A percentile compares a stretch with the other conserved stretches of the same genome.
Conservation (phyloP, 345 rosid species). For the Citrus hindsii region DNA sequence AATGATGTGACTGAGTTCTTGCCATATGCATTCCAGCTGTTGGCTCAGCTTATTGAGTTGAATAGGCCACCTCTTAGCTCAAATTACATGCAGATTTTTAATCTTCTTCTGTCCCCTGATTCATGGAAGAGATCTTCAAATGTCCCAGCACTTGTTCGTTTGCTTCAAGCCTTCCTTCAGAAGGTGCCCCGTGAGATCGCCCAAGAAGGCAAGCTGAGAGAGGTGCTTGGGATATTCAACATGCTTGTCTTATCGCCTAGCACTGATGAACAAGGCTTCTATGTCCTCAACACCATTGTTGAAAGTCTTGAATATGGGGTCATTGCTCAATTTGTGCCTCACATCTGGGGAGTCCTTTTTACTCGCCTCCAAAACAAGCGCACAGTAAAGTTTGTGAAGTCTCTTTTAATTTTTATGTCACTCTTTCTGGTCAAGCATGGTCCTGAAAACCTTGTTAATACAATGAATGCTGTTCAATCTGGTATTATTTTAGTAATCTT, state of each 20-base stretch:
- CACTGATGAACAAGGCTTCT: conserved; percentile 94
- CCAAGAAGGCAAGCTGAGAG: conserved; percentile 68
- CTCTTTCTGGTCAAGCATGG: conserved; percentile 94
- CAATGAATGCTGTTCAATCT: conserved; percentile 82
- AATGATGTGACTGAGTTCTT: conserved; percentile 88
- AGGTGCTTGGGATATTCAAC: conserved; percentile 88
- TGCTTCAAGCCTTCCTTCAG: conserved; percentile 97
- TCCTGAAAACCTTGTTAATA: conserved; percentile 49
- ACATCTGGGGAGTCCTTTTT: conserved; percentile 78
- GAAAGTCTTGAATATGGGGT: conserved; percentile 75
- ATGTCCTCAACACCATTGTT: conserved; percentile 81
- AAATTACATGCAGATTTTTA: conserved; percentile 80
- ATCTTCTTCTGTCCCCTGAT: conserved; percentile 76
- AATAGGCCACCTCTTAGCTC: conserved; percentile 80
- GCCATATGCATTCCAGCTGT: conserved; percentile 95
- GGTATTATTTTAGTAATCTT: conserved; percentile 51
- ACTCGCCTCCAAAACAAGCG: conserved; percentile 62
- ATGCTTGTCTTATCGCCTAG: conserved; percentile 67
- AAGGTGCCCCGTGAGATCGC: conserved; percentile 78
- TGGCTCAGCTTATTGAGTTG: conserved; percentile 92
- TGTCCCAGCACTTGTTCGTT: conserved; percentile 97
- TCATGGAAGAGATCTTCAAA: conserved; percentile 86
- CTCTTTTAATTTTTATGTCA: conserved; percentile 82
- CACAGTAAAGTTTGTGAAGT: conserved; percentile 69
- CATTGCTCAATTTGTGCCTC: conserved; percentile 51